Conservation (phyloP, 345 rosid species). For the Draba incana region DNA sequence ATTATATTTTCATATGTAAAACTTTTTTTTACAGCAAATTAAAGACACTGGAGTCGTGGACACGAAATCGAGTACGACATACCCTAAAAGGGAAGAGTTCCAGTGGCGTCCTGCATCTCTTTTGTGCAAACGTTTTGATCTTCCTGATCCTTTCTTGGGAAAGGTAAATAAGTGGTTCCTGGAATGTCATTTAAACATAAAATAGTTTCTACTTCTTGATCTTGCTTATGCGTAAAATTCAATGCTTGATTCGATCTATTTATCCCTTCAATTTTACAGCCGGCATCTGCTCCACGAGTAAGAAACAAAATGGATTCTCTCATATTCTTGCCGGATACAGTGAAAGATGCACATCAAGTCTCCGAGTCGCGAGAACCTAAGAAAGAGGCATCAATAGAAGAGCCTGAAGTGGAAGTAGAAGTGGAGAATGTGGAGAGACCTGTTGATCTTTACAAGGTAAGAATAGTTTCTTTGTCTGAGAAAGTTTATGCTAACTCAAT, state of each 20-base stretch:
- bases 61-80: slow-evolving; percentile 43
- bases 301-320: slow-evolving; percentile 90
- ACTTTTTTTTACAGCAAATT: slow-evolving; percentile 55
- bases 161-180: slow-evolving; percentile 58
- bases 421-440: slow-evolving; percentile 89
- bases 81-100: slow-evolving; percentile 89
- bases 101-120: slow-evolving; percentile 90
- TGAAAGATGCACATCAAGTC: slow-evolving; percentile 48
- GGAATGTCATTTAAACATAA: not conserved
- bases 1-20: slow-evolving; percentile 28
- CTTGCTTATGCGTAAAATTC: slow-evolving; percentile 1
- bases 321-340: slow-evolving; percentile 73
- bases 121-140: slow-evolving; percentile 97
- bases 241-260: not conserved
- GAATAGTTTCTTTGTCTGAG: slow-evolving; percentile 2
- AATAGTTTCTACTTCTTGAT: too few species aligned
- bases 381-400: slow-evolving; percentile 48
- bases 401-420: slow-evolving; percentile 57
- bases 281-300: slow-evolving; percentile 70
- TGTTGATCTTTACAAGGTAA: slow-evolving; percentile 96
- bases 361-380: slow-evolving; percentile 42
- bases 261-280: slow-evolving; percentile 53
- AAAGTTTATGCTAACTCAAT: not conserved
- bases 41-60: slow-evolving; percentile 58
- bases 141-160: slow-evolving; percentile 91